Conservation (phyloP, 106 monocot species). For the Xerophyta viscosa region DNA sequence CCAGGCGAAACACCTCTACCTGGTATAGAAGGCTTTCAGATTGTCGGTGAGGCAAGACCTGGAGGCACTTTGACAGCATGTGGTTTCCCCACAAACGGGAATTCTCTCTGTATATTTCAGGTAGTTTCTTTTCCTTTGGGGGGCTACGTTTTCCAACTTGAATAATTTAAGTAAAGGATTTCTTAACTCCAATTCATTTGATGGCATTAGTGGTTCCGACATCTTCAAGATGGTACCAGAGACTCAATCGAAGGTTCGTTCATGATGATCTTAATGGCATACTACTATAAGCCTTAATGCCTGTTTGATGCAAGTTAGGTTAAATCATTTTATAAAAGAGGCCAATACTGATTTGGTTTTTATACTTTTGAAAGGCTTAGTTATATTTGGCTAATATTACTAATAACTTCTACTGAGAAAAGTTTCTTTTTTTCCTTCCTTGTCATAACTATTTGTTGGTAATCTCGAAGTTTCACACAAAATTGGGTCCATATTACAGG, state of each 20-base stretch:
- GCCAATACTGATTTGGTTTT: no score
- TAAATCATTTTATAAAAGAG: neutral
- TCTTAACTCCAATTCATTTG: neutral
- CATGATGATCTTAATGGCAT: neutral
- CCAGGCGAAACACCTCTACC: constrained; percentile 52
- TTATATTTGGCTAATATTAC: no score
- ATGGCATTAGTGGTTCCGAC: constrained; percentile 71
- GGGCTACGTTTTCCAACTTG: no score
- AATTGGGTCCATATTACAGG: no score
- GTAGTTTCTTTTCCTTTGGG: constrained; percentile 12
- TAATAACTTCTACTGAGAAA: no score
- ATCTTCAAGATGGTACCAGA: constrained; percentile 70
- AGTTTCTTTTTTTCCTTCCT: no score
- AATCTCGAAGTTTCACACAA: no score
- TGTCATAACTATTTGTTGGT: no score
- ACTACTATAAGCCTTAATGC: neutral
- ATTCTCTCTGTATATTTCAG: constrained; percentile 85
- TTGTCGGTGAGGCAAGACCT: constrained; percentile 77
- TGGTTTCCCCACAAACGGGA: constrained; percentile 78
- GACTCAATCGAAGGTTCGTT: constrained; percentile 72
- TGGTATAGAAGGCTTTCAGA: constrained; percentile 83
- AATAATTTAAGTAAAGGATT: neutral
- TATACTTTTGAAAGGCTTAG: no score
- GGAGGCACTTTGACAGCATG: constrained; percentile 57
- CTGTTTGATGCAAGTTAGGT: neutral